These are phyloP conservation scores for Populus hybrid DNA, from an alignment of 441 rosid species.

Conservation along the genomic window DNA sequence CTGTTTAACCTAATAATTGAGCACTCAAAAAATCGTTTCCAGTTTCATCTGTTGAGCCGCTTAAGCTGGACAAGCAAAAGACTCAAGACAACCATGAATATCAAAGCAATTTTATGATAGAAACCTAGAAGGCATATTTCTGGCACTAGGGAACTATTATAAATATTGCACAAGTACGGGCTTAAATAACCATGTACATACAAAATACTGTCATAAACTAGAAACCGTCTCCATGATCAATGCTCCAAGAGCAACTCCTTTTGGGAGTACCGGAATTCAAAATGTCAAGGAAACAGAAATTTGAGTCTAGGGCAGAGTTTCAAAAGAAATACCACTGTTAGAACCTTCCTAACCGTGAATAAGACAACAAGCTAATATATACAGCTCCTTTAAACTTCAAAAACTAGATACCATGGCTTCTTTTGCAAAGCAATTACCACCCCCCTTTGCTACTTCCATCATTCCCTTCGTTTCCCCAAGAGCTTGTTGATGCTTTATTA, in stretches of 20 bases:
- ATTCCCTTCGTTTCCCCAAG: conserved; percentile 33
- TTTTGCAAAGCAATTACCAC: conserved; percentile 20
- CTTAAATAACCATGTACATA: not conserved
- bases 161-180: not conserved
- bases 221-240: not conserved
- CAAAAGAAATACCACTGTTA: not conserved
- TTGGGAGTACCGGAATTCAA: not conserved
- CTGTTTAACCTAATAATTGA: not conserved
- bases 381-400: not conserved
- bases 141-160: not conserved
- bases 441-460: conserved; percentile 33
- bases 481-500: conserved; percentile 2
- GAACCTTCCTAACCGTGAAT: not conserved
- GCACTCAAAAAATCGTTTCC: not conserved
- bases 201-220: not conserved
- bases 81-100: not conserved
- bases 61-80: not conserved
- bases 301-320: not conserved
- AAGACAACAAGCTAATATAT: not conserved
- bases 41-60: not conserved
- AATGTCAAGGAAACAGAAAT: not conserved
- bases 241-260: not conserved
- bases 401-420: not conserved
- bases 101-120: too few species aligned
- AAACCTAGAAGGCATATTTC: not conserved